Conservation (phyloP, 306 rosid species). For the Prunus davidiana region DNA sequence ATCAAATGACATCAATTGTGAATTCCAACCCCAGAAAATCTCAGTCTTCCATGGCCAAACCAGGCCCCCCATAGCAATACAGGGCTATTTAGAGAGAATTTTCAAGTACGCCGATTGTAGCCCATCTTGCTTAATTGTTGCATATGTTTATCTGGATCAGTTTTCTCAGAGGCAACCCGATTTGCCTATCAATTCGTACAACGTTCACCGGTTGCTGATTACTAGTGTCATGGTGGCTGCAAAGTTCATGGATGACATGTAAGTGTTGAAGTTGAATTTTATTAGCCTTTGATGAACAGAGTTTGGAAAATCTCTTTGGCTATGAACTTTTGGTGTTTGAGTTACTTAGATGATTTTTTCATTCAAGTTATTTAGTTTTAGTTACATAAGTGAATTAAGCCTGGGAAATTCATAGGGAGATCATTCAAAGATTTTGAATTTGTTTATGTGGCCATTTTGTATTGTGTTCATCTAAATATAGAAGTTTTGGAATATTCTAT, state of each 20-base stretch:
- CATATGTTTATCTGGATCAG: constrained; percentile 86
- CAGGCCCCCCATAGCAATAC: constrained; percentile 71
- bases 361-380: neutral
- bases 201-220: constrained; percentile 81
- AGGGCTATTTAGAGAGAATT: constrained; percentile 76
- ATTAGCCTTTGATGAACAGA: neutral
- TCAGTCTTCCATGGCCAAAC: constrained; percentile 88
- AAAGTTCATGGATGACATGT: constrained; percentile 98
- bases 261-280: constrained; percentile 9
- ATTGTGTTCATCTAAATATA: neutral
- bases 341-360: neutral
- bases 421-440: neutral
- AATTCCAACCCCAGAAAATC: constrained; percentile 50
- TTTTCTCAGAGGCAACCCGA: constrained; percentile 76
- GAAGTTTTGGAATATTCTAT: neutral
- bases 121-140: constrained; percentile 80
- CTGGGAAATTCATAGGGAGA: neutral
- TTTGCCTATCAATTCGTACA: constrained; percentile 76
- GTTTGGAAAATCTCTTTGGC: neutral
- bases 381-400: neutral
- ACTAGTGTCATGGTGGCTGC: constrained; percentile 94
- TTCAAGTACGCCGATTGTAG: constrained; percentile 95
- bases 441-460: neutral
- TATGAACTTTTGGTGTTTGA: neutral
- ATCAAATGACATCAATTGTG: constrained; percentile 52